These are phyloP conservation scores for Russula emetica DNA, from an alignment of 768 basidiomycete genomes.

Conservation along the genomic window DNA sequence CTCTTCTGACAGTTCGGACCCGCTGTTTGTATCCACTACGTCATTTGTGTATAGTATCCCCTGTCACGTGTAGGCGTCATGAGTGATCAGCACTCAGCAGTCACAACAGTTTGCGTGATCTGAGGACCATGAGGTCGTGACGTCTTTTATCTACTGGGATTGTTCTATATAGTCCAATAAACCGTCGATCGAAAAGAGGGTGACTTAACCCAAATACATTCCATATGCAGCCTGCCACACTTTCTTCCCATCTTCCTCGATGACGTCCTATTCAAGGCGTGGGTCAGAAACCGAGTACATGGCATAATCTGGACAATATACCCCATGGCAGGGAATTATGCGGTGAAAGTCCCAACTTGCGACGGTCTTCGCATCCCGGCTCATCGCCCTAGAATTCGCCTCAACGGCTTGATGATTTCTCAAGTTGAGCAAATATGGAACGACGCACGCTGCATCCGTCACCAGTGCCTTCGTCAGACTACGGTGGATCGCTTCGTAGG, in stretches of 20 bases:
- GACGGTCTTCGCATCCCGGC: slow-evolving; percentile 58
- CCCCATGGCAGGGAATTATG: slow-evolving; percentile 71
- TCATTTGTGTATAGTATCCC: slow-evolving; percentile 14
- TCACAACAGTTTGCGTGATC: not conserved
- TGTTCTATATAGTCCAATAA: not conserved
- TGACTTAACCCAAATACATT: slow-evolving; percentile 22
- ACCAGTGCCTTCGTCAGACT: slow-evolving; percentile 11
- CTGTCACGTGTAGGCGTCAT: not conserved
- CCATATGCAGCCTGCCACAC: slow-evolving; percentile 32
- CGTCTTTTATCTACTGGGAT: not conserved
- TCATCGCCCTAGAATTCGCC: slow-evolving; percentile 45
- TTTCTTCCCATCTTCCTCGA: slow-evolving; percentile 41
- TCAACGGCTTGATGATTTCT: not conserved
- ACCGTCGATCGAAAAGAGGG: not conserved
- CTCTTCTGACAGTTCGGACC: slow-evolving; percentile 4
- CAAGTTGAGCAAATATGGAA: not conserved
- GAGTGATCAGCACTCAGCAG: not conserved
- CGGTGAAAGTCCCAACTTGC: slow-evolving; percentile 68
- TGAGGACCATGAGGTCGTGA: not conserved
- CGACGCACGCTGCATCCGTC: slow-evolving; percentile 9
- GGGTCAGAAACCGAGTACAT: not conserved
- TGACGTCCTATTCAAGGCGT: slow-evolving; percentile 36
- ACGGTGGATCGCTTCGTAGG: slow-evolving; percentile 7
- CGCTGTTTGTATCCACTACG: slow-evolving; percentile 3
- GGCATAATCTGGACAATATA: slow-evolving; percentile 30